phyloP scores from a whole-genome alignment of 805 yeast species.

The Nakazawaea wickerhamii region DNA sequence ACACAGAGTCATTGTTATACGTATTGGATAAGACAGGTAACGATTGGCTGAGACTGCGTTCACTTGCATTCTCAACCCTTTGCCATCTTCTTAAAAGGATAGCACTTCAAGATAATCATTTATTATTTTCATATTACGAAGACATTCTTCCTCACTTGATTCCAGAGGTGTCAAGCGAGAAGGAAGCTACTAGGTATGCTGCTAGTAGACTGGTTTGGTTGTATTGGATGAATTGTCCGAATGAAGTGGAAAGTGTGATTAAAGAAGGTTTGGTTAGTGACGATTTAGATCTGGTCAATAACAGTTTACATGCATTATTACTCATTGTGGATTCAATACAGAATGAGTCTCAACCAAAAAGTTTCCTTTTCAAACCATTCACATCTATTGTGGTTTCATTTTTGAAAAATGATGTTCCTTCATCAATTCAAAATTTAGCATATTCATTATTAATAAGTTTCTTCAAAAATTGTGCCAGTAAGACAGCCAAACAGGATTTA shows the following conservation, averaged over 20 bases:
- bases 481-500: slow-evolving; percentile 41
- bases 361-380: slow-evolving; percentile 28
- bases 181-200: slow-evolving; percentile 31
- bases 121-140: slow-evolving; percentile 36
- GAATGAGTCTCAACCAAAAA: slow-evolving; percentile 19
- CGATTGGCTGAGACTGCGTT: slow-evolving; percentile 27
- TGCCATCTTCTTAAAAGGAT: slow-evolving; percentile 55
- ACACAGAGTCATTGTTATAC: slow-evolving; percentile 42
- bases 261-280: slow-evolving; percentile 33
- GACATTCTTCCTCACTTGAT: slow-evolving; percentile 48
- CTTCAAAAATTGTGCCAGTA: slow-evolving; percentile 30
- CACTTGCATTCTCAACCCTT: slow-evolving; percentile 41
- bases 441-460: slow-evolving; percentile 28
- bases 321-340: slow-evolving; percentile 30
- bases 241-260: slow-evolving; percentile 36
- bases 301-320: slow-evolving; percentile 39
- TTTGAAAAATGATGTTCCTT: slow-evolving; percentile 15
- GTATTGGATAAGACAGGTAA: slow-evolving; percentile 36
- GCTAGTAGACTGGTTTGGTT: slow-evolving; percentile 48
- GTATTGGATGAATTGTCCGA: slow-evolving; percentile 49
- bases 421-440: neutral
- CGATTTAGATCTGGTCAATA: slow-evolving; percentile 33
- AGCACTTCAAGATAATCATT: slow-evolving; percentile 47
- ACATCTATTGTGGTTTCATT: slow-evolving; percentile 21
- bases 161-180: slow-evolving; percentile 38